These are phyloP conservation scores for Microbotryum saponariae DNA, from an alignment of 1,284 basidiomycete genomes.

Conservation along the genomic window DNA sequence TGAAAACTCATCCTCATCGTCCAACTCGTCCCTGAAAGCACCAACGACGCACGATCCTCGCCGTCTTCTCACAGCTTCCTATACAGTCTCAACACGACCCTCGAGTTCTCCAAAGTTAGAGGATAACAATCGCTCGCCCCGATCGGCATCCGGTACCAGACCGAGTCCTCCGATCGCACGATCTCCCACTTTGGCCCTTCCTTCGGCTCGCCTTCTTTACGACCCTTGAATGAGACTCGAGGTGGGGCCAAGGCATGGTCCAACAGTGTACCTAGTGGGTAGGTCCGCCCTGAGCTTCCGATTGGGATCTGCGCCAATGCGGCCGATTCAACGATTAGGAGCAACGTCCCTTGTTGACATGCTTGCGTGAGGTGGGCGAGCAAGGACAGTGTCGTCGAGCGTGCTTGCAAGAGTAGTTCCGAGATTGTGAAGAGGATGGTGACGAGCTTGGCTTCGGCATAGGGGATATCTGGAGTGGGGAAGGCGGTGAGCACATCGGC, in stretches of 20 bases:
- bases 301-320: conserved; percentile 24
- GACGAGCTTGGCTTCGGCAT: conserved; percentile 9
- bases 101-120: conserved; percentile 28
- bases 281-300: conserved; percentile 17
- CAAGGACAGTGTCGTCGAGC: conserved; percentile 20
- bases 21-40: too few relatives aligned
- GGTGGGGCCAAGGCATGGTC: conserved; percentile 20
- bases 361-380: conserved; percentile 14
- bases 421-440: conserved; percentile 31
- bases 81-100: conserved; percentile 24
- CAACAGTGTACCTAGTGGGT: conserved; percentile 24
- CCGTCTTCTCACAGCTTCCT: conserved; percentile 1
- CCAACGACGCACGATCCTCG: too few relatives aligned
- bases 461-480: neutral
- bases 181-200: conserved; percentile 20
- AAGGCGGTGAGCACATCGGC: conserved; percentile 14
- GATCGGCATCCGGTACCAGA: conserved; percentile 26
- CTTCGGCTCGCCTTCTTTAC: neutral
- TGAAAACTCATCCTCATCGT: too few relatives aligned
- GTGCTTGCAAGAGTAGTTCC: conserved; percentile 31
- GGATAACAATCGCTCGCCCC: conserved; percentile 22
- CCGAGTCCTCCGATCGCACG: conserved; percentile 16
- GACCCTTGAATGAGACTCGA: neutral
- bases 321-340: conserved; percentile 29
- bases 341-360: conserved; percentile 4